Evolutionary conservation across 2,329 filamentous ascomycete genomes (phyloP).

Genomic region (Teratosphaeria destructans): DNA sequence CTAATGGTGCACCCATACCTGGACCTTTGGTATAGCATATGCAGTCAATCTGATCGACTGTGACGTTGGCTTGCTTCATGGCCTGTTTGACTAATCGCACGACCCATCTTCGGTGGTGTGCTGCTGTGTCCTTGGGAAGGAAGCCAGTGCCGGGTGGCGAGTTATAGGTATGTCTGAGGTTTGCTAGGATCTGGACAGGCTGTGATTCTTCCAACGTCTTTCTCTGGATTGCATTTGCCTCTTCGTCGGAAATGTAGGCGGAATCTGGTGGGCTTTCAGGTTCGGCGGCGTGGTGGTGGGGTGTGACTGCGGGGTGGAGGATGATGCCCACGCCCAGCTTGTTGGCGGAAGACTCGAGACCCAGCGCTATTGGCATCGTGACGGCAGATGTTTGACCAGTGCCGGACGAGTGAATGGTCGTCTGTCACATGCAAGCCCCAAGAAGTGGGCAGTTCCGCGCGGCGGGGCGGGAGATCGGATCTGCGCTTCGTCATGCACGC

Average conservation of each 20-base stretch:
- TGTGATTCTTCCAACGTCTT: conserved; percentile 16
- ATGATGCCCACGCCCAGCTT: conserved; percentile 94
- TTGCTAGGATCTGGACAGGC: conserved; percentile 67
- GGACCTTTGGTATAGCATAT: conserved; percentile 94
- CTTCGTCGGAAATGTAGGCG: conserved; percentile 22
- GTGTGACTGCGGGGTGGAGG: conserved; percentile 47
- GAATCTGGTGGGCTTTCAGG: conserved; percentile 26
- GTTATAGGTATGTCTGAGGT: conserved; percentile 87
- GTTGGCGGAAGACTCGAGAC: conserved; percentile 90
- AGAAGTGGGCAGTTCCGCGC: neutral
- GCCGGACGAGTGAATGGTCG: neutral
- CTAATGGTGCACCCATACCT: conserved; percentile 90
- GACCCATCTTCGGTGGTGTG: conserved; percentile 81
- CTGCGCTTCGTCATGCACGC: neutral
- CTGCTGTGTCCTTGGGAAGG: conserved; percentile 89
- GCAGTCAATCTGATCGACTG: conserved; percentile 63
- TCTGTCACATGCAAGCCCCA: neutral
- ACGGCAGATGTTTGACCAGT: neutral
- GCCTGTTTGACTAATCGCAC: conserved; percentile 70
- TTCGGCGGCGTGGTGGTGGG: conserved; percentile 18
- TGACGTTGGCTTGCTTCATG: conserved; percentile 56
- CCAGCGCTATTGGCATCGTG: conserved; percentile 50
- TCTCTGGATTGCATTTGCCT: conserved; percentile 3
- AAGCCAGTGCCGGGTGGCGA: conserved; percentile 90
- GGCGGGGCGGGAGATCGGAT: neutral